Percentiles rank a stretch among this genome's conserved stretches.
These are phyloP conservation scores for Sphagnum fallax DNA, from an alignment of 228 moss, liverwort and hornwort species.

Conservation along the genomic window DNA sequence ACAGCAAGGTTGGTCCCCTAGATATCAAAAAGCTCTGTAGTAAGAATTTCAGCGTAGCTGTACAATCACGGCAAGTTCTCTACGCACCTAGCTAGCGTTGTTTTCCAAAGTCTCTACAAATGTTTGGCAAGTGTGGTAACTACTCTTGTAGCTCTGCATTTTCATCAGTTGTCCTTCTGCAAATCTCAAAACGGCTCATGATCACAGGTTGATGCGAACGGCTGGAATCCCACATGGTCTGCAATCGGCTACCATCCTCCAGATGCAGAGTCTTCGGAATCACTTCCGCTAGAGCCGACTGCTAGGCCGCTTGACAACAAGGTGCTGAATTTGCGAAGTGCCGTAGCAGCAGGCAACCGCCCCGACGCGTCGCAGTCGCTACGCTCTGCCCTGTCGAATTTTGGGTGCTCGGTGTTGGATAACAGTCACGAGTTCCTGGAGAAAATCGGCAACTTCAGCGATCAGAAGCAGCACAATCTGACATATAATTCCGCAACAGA, in stretches of 20 bases:
- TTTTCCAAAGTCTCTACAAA: neutral
- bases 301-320: constrained; percentile 27
- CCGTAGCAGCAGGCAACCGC: constrained; percentile 4
- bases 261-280: constrained; percentile 3
- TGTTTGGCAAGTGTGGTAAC: neutral
- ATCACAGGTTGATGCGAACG: constrained; percentile 23
- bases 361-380: constrained; percentile 1
- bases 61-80: neutral
- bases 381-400: neutral
- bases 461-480: constrained; percentile 9
- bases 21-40: neutral
- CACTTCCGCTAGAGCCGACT: neutral
- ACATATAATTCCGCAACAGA: neutral
- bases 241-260: constrained; percentile 30
- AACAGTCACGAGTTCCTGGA: constrained; percentile 9
- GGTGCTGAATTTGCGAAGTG: constrained; percentile 10
- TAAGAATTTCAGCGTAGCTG: neutral
- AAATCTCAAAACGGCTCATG: neutral
- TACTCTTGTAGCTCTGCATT: neutral
- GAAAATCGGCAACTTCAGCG: neutral
- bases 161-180: neutral
- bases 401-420: constrained; percentile 18
- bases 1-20: constrained; percentile 15
- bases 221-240: constrained; percentile 19
- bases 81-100: neutral